phyloP scores from a whole-genome alignment of 495 filamentous ascomycete genomes.

The Poronia punctata region DNA sequence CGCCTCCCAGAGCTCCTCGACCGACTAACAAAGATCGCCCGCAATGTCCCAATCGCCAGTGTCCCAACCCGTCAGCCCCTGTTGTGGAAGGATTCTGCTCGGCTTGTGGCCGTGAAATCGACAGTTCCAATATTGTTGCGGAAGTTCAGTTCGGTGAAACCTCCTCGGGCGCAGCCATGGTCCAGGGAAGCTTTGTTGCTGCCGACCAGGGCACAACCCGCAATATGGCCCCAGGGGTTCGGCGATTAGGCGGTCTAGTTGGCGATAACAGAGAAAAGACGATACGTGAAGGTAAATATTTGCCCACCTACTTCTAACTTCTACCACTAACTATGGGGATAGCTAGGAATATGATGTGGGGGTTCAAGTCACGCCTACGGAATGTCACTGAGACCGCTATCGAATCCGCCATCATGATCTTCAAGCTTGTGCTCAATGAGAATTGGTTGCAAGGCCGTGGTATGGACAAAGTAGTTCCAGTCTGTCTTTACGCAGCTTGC shows the following conservation, averaged over 20 bases:
- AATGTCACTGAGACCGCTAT: constrained; percentile 51
- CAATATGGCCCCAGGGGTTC: constrained; percentile 42
- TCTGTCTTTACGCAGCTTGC: constrained; percentile 82
- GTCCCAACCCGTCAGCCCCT: constrained; percentile 24
- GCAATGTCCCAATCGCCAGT: constrained; percentile 22
- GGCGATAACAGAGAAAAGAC: constrained; percentile 58
- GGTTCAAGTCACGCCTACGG: constrained; percentile 38
- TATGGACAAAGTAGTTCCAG: constrained; percentile 74
- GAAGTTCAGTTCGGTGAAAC: constrained; percentile 87
- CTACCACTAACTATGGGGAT: constrained; percentile 5
- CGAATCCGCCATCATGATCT: constrained; percentile 61
- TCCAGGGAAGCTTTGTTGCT: constrained; percentile 81
- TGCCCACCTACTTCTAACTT: background rate
- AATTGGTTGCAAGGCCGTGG: constrained; percentile 88
- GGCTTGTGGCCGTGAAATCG: constrained; percentile 74
- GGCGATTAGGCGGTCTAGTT: constrained; percentile 34
- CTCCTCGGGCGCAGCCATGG: constrained; percentile 74
- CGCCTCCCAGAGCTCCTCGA: constrained; percentile 6
- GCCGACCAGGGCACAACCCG: constrained; percentile 60
- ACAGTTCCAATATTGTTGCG: constrained; percentile 78
- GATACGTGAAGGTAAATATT: constrained; percentile 51
- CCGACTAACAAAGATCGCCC: constrained; percentile 13
- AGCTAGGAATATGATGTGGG: constrained; percentile 35
- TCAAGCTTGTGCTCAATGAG: constrained; percentile 65
- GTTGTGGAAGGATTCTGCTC: constrained; percentile 59